Evolutionary conservation across 208 protist genomes (phyloP), one percentile per base, ranked within the genome.

Genomic region (Leishmania amazonensis): DNA sequence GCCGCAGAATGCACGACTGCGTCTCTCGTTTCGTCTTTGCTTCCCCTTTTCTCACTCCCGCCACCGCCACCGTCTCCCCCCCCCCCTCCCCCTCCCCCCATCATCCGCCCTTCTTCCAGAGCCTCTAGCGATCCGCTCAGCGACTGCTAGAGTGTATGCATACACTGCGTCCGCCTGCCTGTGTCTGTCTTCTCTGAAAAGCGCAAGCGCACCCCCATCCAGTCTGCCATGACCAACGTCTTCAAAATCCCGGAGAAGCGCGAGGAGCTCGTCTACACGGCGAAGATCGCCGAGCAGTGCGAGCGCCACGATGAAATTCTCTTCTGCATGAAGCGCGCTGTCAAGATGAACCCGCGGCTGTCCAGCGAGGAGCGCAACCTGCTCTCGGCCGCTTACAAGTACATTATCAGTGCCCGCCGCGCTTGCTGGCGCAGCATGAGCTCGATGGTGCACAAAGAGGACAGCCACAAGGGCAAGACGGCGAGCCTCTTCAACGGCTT

Each of bases 301-400:
- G 99, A 99, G 91, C 97, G 99, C 80, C 99, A 99, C 85, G 99
- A 99, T 72, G 99, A 99, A 83, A 99, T 99, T 91, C 98, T 99
- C 47, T 89, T 99, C 51, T 96, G 95, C 78, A 99, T 99, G 98
- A 99, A 99, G 87, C 95, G 96, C 54, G 98, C 99, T 42, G 98
- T 99, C 49, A 93, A 97, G 85, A 77, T 98, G 35, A 96, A 96
- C 88, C 81, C 95, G 74, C 94, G 99, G 86, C 96, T 99, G 28
- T 96, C 95, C 47, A 96, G 98, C 88, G 99, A 99, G 92, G 99
- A 99, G 91, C 94, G 99, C 85, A 99, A 99, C 87, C 93, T 99
- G 6, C 97, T 99, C 57, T 99, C 99, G n/a, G 99, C 99, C 42
- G 99, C 99, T 35, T 99, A 99, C 96, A 99, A 99, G 94, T 99